Conservation (phyloP, 2,329 filamentous ascomycete genomes). For the Paecilomyces sp. region DNA sequence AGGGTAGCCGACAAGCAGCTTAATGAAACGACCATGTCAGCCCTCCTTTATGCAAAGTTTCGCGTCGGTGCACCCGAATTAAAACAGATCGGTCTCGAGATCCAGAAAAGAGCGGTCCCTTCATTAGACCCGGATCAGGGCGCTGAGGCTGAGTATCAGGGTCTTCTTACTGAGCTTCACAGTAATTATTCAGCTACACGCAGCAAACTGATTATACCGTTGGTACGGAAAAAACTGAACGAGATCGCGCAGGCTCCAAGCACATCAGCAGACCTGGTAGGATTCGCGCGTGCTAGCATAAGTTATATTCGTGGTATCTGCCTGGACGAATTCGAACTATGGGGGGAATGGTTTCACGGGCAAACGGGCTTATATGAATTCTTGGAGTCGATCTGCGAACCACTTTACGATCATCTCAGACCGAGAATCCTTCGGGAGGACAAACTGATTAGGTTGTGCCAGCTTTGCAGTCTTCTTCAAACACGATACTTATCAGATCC, state of each 20-base stretch:
- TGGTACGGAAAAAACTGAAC: slow-evolving; percentile 54
- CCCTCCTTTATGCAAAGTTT: slow-evolving; percentile 65
- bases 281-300: slow-evolving; percentile 58
- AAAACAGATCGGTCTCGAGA: slow-evolving; percentile 59
- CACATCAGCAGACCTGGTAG: slow-evolving; percentile 56
- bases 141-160: slow-evolving; percentile 58
- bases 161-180: slow-evolving; percentile 58
- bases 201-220: slow-evolving; percentile 52
- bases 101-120: slow-evolving; percentile 58
- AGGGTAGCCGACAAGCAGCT: slow-evolving; percentile 60
- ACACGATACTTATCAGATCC: slow-evolving; percentile 57
- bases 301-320: slow-evolving; percentile 60
- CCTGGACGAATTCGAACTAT: slow-evolving; percentile 60
- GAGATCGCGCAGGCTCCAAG: slow-evolving; percentile 52
- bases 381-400: slow-evolving; percentile 60
- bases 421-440: slow-evolving; percentile 61
- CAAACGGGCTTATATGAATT: slow-evolving; percentile 59
- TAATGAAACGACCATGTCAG: slow-evolving; percentile 66
- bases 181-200: slow-evolving; percentile 56
- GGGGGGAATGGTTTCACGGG: slow-evolving; percentile 60
- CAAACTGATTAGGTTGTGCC: slow-evolving; percentile 59
- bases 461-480: slow-evolving; percentile 59
- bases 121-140: slow-evolving; percentile 53
- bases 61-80: slow-evolving; percentile 59
- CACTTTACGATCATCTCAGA: slow-evolving; percentile 58